Base-by-base conservation (phyloP, 129 eudicot species). In the Flaveria sonorensis region DNA sequence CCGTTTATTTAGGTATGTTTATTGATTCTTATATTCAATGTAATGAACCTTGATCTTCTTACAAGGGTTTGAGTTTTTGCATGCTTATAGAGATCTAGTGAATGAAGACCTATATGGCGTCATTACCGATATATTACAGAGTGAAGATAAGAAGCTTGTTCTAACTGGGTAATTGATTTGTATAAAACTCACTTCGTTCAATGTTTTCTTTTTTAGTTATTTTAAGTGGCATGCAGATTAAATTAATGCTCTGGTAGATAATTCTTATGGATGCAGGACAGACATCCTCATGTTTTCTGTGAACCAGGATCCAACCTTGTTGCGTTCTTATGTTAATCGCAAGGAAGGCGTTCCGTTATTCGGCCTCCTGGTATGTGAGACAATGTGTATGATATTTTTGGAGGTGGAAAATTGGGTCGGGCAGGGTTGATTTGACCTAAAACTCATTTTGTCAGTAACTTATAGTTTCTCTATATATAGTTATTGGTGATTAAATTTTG, bases 251-350 rank as follows among this genome's bases (percentile, higher is more conserved):
- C 50, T 74, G 77, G 63, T 79, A 63, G 47, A 57, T 65, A 60
- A 62, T 68, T 79, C 51, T 82, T 65, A 84, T 88, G 92, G 81
- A 69, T 91, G 92, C 97, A 94, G 98, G 92, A 88, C 98, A 91
- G 98, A 94, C 94, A 94, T 94, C 81, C 93, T 94, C 79, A 81
- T 91, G 73, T 87, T 88, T 77, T 86, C 89, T 61, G 71, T 89
- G 85, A 94, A 81, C 84, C 97, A 87, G 79, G 98, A 94, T 80
- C 83, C 91, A 42, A 91, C 86, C 77, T 77, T 91, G 80, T 73
- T 89, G 83, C 96, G 96, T 3, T 82, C 90, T 74, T 84, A 86
- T 86, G 96, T 87, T 55, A 74, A 79, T 81, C 85, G 90, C 72
- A 91, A 82, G 74, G 93, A 91, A 61, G 98, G 97, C 30, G 83